Conservation (phyloP, 1,139 yeast genomes). For the Pichia sp. region DNA sequence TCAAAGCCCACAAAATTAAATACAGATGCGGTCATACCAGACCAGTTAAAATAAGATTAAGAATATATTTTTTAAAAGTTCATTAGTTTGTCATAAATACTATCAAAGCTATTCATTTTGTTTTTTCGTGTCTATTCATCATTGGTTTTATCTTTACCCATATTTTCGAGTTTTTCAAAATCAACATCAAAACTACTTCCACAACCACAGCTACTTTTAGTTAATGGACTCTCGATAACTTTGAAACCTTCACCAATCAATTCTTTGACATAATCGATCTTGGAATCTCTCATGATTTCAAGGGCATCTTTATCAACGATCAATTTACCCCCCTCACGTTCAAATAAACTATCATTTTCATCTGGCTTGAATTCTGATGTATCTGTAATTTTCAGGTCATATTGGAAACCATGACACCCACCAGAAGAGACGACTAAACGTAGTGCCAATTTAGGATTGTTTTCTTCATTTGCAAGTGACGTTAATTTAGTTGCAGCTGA, state of each 20-base stretch:
- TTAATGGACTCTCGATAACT: slow-evolving; percentile 85
- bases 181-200: slow-evolving; percentile 94
- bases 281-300: slow-evolving; percentile 81
- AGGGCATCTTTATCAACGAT: slow-evolving; percentile 80
- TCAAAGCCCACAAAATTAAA: too few relatives aligned
- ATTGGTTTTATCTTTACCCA: slow-evolving; percentile 6
- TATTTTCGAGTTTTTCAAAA: slow-evolving; percentile 46
- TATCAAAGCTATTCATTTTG: too few relatives aligned
- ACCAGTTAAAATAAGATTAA: too few relatives aligned
- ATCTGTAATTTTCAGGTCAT: slow-evolving; percentile 64
- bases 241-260: slow-evolving; percentile 94
- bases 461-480: slow-evolving; percentile 54
- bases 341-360: slow-evolving; percentile 51
- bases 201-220: slow-evolving; percentile 94
- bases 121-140: neutral
- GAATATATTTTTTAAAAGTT: neutral
- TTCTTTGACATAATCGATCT: slow-evolving; percentile 87
- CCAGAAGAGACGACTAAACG: slow-evolving; percentile 91
- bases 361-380: slow-evolving; percentile 42
- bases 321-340: slow-evolving; percentile 66
- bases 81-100: neutral
- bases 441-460: slow-evolving; percentile 60
- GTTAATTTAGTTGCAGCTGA: slow-evolving; percentile 41
- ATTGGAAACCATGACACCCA: slow-evolving; percentile 98
- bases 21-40: too few relatives aligned